Evolutionary conservation across 257 asterid genomes (phyloP).

Genomic region (Scutellaria galericulata): DNA sequence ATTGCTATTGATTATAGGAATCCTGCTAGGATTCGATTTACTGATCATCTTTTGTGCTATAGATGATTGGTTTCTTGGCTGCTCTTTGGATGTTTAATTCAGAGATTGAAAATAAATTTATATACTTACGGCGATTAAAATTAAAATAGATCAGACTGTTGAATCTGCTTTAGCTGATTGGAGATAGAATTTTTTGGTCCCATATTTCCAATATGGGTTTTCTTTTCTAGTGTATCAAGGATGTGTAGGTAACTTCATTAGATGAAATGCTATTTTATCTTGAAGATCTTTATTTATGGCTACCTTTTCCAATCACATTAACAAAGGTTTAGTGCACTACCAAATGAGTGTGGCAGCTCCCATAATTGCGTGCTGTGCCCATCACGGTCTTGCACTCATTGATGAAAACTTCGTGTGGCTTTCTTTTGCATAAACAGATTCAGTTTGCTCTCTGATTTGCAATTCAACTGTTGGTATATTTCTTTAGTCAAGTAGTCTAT

Average conservation of each 20-base stretch:
- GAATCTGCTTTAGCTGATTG: not conserved
- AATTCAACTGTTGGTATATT: not conserved
- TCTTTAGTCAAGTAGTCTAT: conserved; percentile 3
- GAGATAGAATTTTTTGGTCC: not conserved
- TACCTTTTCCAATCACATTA: conserved; percentile 6
- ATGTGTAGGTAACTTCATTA: conserved; percentile 2
- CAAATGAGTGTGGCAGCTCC: not conserved
- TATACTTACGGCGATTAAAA: not conserved
- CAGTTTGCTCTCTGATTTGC: not conserved
- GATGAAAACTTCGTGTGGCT: too few relatives aligned
- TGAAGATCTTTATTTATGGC: not conserved
- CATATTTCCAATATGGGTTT: not conserved
- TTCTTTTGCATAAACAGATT: not conserved
- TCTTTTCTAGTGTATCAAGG: not conserved
- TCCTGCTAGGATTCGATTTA: conserved; percentile 25
- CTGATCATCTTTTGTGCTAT: conserved; percentile 17
- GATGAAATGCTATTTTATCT: not conserved
- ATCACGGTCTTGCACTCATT: not conserved
- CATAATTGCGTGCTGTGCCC: not conserved
- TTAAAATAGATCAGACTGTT: conserved; percentile 19
- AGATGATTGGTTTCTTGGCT: conserved; percentile 19
- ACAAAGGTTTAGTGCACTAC: not conserved
- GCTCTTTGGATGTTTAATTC: conserved; percentile 5
- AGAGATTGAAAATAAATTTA: not conserved
- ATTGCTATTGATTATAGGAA: not conserved